These are phyloP conservation scores for Kwoniella dendrophila DNA, from an alignment of 768 basidiomycete species.

Conservation along the genomic window DNA sequence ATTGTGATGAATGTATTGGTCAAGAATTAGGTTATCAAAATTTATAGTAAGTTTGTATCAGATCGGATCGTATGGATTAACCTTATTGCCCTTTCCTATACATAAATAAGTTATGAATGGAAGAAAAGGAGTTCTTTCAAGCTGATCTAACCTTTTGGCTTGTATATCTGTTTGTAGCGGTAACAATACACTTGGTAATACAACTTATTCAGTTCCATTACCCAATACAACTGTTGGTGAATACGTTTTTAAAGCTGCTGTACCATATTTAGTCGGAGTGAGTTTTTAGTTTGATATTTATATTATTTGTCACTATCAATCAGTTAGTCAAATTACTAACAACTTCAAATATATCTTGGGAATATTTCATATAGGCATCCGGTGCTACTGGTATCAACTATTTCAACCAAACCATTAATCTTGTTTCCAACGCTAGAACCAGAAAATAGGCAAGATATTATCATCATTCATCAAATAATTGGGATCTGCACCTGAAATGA, in stretches of 20 bases:
- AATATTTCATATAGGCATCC: constrained; percentile 4
- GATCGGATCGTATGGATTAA: not conserved
- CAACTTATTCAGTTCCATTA: constrained; percentile 7
- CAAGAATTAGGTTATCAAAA: constrained; percentile 19
- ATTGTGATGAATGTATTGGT: constrained; percentile 14
- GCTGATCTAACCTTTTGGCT: not conserved
- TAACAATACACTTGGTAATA: constrained; percentile 13
- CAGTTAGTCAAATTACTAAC: not conserved
- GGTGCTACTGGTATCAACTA: constrained; percentile 21
- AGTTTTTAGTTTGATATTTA: constrained; percentile 8
- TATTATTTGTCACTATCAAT: not conserved
- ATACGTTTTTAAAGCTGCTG: constrained; percentile 21
- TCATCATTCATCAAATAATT: too few relatives aligned
- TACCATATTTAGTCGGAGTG: constrained; percentile 27
- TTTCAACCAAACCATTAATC: constrained; percentile 21
- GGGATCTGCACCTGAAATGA: too few relatives aligned
- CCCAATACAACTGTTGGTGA: constrained; percentile 8
- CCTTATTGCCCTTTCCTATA: not conserved
- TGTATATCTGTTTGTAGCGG: not conserved
- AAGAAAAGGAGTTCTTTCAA: not conserved
- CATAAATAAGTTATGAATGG: not conserved
- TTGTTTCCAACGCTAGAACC: constrained; percentile 15
- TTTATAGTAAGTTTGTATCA: constrained; percentile 19
- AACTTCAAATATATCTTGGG: too few relatives aligned
- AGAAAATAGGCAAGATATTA: not conserved